Evolutionary conservation across 768 basidiomycete genomes (phyloP).

Genomic region (Mycena venus): DNA sequence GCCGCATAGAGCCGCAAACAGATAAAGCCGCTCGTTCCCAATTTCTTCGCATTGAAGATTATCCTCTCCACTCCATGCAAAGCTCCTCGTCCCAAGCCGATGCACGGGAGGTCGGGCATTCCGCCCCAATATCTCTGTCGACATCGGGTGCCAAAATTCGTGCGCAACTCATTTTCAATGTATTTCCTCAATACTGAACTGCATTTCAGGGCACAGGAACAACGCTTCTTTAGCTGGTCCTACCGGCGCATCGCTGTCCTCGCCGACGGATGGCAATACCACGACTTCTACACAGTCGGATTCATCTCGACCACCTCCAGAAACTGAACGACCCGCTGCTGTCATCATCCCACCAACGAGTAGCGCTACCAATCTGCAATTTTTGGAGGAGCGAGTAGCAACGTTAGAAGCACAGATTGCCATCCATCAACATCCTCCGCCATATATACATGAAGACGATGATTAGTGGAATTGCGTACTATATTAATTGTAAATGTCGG

Average conservation of each 20-base stretch:
- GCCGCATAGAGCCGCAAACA: not conserved
- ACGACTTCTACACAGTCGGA: not conserved
- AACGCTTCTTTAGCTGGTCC: too few species aligned
- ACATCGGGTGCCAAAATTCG: not conserved
- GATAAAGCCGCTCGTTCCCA: slow-evolving; percentile 3
- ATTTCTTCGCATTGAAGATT: slow-evolving; percentile 25
- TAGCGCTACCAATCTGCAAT: not conserved
- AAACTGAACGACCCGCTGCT: not conserved
- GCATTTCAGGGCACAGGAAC: not conserved
- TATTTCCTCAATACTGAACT: not conserved
- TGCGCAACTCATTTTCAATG: not conserved
- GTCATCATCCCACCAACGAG: not conserved
- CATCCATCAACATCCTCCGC: slow-evolving; percentile 11
- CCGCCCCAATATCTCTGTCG: not conserved
- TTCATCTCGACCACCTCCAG: not conserved
- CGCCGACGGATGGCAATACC: not conserved
- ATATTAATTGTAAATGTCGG: too few species aligned
- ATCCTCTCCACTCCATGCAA: not conserved
- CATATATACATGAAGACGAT: slow-evolving; percentile 13
- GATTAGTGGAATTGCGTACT: not conserved
- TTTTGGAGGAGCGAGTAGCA: slow-evolving; percentile 22
- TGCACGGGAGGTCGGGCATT: not conserved
- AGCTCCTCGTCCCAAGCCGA: not conserved
- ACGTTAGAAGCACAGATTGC: slow-evolving; percentile 22
- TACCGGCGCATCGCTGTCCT: not conserved